A percentile compares a stretch with the other conserved stretches of the same genome.
Evolutionary conservation across 345 rosid species (phyloP).

Genomic region (Mangifera indica): DNA sequence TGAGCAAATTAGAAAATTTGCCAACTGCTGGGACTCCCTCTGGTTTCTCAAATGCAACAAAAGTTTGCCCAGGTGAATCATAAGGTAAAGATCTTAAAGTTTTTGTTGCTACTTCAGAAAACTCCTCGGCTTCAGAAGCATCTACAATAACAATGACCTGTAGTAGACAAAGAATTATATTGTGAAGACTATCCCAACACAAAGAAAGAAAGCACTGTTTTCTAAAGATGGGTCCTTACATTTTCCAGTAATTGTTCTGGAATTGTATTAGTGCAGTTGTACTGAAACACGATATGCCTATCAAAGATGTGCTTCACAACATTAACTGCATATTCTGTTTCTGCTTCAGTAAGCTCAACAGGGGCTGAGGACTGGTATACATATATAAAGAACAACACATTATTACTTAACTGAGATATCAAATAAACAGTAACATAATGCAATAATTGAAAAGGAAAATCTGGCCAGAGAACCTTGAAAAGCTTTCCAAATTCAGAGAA

Average conservation of each 20-base stretch:
- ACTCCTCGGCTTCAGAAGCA: slow-evolving; percentile 89
- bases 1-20: slow-evolving; percentile 83
- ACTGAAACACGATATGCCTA: slow-evolving; percentile 87
- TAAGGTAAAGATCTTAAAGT: slow-evolving; percentile 83
- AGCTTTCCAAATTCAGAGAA: slow-evolving; percentile 80
- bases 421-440: background rate
- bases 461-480: slow-evolving; percentile 64
- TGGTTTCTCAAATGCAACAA: slow-evolving; percentile 87
- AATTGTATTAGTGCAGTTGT: slow-evolving; percentile 93
- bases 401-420: slow-evolving; percentile 11
- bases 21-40: slow-evolving; percentile 76
- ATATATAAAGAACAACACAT: slow-evolving; percentile 15
- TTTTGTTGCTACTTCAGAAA: slow-evolving; percentile 62
- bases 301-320: slow-evolving; percentile 90
- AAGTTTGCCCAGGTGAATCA: slow-evolving; percentile 89
- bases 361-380: slow-evolving; percentile 71
- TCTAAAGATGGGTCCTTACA: slow-evolving; percentile 42
- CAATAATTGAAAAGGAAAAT: slow-evolving; percentile 12
- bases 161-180: slow-evolving; percentile 26
- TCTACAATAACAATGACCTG: slow-evolving; percentile 88
- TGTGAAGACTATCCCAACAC: slow-evolving; percentile 9
- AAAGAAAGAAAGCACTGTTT: background rate
- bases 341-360: slow-evolving; percentile 96
- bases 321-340: slow-evolving; percentile 94
- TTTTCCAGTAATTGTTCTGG: slow-evolving; percentile 93